Evolutionary conservation across 805 yeast genomes (phyloP), one percentile per base, ranked within the genome.

Genomic region (Suhomyces emberorum): DNA sequence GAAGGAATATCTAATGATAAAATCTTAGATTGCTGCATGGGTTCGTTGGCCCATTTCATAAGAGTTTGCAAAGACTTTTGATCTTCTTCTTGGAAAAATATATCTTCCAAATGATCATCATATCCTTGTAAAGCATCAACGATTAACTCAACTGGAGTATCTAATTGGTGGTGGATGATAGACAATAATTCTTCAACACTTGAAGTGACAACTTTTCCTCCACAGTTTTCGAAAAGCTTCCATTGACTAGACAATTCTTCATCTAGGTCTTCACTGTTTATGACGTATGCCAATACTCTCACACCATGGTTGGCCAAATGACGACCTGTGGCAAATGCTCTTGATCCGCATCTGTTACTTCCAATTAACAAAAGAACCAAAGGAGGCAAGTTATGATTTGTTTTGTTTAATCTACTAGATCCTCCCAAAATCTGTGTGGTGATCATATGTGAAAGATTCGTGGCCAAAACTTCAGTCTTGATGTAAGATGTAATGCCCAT

Each of bases 91-190:
- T 57, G 52, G 42, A 61, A 64, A 39, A 30, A 65, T 26, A 81
- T 57, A 54, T 84, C 93, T 21, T 72, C 72, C 34, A 85, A 59
- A 37, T 76, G 83, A 16, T 78, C 74, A 48, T 86, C 93, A 46
- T 77, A 82, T 0, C 96, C 96, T 54, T 85, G 95, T 47, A 88
- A 66, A 1, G 88, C 93, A 57, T 88, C 97, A 14, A 88, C 52
- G 7, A 88, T 74, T 41, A 88, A 65, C 53, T 88, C 95, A 11
- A 85, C 77, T 0, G 95, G 93, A 2, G 86, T 74, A 30, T 81
- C 84, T 26, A 79, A 61, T 38, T 73, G 72, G 55, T 65, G 46
- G 67, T 56, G 24, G 59, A 57, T 16, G 32, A 57, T 38, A 53
- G 65, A 52, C 68, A 62, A 29, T 53, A 72, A 31, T 41, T 52